Conservation (phyloP, 1,139 yeast species). For the Pichia sp. region DNA sequence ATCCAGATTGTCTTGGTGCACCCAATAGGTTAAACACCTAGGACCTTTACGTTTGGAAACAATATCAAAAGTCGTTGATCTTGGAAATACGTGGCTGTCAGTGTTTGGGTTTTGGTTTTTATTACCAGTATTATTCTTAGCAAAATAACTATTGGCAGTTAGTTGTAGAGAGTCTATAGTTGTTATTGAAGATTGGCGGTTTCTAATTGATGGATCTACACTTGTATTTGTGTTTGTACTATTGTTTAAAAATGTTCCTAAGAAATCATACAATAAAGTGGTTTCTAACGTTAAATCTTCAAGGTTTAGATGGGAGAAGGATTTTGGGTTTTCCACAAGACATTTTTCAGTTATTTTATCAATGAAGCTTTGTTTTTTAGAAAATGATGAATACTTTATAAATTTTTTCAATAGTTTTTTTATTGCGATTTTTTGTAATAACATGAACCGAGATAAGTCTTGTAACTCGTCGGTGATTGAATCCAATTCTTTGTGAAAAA, state of each 20-base stretch:
- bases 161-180: constrained; percentile 34
- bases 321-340: constrained; percentile 37
- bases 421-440: constrained; percentile 76
- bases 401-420: constrained; percentile 78
- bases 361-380: constrained; percentile 36
- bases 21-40: constrained; percentile 32
- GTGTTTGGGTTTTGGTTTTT: neutral
- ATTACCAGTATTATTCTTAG: neutral
- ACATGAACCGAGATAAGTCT: constrained; percentile 63
- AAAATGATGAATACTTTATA: constrained; percentile 49
- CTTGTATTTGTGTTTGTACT: constrained; percentile 1
- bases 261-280: constrained; percentile 49
- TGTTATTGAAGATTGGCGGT: constrained; percentile 24
- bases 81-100: constrained; percentile 15
- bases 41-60: constrained; percentile 30
- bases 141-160: constrained; percentile 15
- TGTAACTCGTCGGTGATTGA: constrained; percentile 57
- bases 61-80: constrained; percentile 31
- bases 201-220: constrained; percentile 3
- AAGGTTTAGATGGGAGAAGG: constrained; percentile 62
- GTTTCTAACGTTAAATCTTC: constrained; percentile 59
- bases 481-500: constrained; percentile 34
- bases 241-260: constrained; percentile 25
- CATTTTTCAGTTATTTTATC: constrained; percentile 32
- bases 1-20: constrained; percentile 39